Percentiles rank a stretch among this genome's conserved stretches.
These are phyloP conservation scores for Helianthus tuberosus DNA, from an alignment of 129 eudicot genomes.

Conservation along the genomic window DNA sequence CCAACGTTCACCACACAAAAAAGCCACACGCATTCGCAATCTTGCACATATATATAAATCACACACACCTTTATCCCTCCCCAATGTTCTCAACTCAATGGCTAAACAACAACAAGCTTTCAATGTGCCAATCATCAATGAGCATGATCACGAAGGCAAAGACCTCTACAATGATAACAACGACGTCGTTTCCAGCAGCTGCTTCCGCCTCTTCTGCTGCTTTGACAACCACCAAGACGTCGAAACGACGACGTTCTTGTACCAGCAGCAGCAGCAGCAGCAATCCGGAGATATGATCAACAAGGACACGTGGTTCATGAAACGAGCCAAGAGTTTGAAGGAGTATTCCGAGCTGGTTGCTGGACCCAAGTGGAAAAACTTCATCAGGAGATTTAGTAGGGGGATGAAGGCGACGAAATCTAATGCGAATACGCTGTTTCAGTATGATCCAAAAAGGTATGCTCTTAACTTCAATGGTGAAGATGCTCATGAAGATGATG, in stretches of 20 bases:
- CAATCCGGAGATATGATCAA: constrained; percentile 33
- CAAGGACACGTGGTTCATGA: constrained; percentile 59
- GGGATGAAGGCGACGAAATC: constrained; percentile 36
- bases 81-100: constrained; percentile 8
- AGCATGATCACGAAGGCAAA: constrained; percentile 32
- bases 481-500: constrained; percentile 48
- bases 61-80: background rate
- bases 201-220: constrained; percentile 46
- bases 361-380: constrained; percentile 95
- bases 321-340: constrained; percentile 47
- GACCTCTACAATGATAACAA: constrained; percentile 25
- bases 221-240: constrained; percentile 32
- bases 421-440: constrained; percentile 41
- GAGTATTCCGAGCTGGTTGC: constrained; percentile 74
- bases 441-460: constrained; percentile 69
- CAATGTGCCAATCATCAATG: constrained; percentile 30
- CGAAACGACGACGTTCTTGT: constrained; percentile 26
- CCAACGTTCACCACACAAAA: constrained; percentile 27
- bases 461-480: constrained; percentile 71
- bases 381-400: constrained; percentile 62
- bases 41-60: constrained; percentile 3
- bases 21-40: constrained; percentile 38
- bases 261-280: constrained; percentile 7
- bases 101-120: constrained; percentile 22
- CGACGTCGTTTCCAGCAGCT: constrained; percentile 20